These are phyloP conservation scores for Galium porrigens DNA, from an alignment of 305 asterid species.

Conservation along the genomic window DNA sequence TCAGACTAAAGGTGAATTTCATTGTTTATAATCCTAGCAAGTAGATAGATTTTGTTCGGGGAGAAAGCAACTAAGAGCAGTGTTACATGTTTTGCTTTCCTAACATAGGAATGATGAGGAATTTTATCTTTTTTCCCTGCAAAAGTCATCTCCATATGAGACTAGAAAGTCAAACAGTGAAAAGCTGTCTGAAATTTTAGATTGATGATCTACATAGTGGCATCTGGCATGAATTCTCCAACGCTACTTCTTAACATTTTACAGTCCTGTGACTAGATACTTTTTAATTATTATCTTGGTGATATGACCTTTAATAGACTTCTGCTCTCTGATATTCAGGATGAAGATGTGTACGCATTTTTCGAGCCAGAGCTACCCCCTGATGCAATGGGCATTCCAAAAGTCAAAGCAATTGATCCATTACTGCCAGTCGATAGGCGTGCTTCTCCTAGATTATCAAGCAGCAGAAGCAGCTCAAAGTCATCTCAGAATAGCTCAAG, in stretches of 20 bases:
- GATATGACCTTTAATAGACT: background rate
- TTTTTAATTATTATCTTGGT: background rate
- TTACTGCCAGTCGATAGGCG: constrained; percentile 28
- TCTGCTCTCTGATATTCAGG: constrained; percentile 31
- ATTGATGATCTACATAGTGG: background rate
- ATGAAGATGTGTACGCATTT: constrained; percentile 77
- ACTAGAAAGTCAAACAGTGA: background rate
- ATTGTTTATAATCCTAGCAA: background rate
- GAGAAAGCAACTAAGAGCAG: background rate
- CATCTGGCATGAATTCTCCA: background rate
- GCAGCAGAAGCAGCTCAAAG: constrained; percentile 33
- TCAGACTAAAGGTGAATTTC: background rate
- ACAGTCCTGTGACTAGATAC: background rate
- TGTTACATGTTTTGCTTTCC: background rate
- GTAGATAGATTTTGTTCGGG: background rate
- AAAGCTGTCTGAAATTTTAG: background rate
- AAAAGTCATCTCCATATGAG: background rate
- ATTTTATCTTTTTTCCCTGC: background rate
- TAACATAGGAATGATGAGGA: background rate
- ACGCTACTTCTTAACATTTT: background rate
- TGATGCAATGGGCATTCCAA: constrained; percentile 34
- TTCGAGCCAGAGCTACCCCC: constrained; percentile 87
- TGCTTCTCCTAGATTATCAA: constrained; percentile 30
- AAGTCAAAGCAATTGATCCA: constrained; percentile 39
- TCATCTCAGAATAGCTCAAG: constrained; percentile 36